phyloP scores from a whole-genome alignment of 2,329 filamentous ascomycete species.

The Neonectria faginata region DNA sequence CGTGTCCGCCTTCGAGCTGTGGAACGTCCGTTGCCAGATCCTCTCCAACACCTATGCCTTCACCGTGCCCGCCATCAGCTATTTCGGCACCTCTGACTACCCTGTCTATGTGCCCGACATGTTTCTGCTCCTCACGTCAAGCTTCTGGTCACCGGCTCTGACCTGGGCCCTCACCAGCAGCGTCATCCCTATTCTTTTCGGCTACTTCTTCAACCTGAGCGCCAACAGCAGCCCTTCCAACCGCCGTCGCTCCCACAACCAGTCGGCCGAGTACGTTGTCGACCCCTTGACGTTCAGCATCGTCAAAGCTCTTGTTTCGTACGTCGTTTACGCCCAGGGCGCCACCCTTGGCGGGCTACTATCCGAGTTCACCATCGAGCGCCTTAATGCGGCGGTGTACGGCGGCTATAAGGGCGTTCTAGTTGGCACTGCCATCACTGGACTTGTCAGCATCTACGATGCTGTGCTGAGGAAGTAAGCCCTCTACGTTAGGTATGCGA shows the following conservation, averaged over 20 bases:
- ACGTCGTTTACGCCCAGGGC: constrained; percentile 80
- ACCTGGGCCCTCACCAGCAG: constrained; percentile 82
- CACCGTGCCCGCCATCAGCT: constrained; percentile 72
- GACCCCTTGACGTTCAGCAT: constrained; percentile 94
- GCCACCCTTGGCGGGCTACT: constrained; percentile 73
- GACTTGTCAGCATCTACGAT: constrained; percentile 79
- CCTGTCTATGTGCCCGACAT: constrained; percentile 81
- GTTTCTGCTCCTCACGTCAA: constrained; percentile 78
- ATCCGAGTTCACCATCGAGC: constrained; percentile 67
- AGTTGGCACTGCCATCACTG: constrained; percentile 75
- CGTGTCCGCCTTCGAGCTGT: constrained; percentile 76
- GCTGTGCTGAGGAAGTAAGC: constrained; percentile 77
- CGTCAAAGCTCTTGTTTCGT: constrained; percentile 84
- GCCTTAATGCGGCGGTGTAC: constrained; percentile 75
- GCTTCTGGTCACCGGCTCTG: constrained; percentile 86
- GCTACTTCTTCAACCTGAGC: constrained; percentile 93
- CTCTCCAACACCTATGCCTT: constrained; percentile 79
- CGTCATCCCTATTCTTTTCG: constrained; percentile 75
- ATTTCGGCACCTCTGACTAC: constrained; percentile 67
- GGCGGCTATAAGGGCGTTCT: constrained; percentile 78
- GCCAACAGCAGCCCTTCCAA: constrained; percentile 57
- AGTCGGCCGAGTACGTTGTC: constrained; percentile 67
- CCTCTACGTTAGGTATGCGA: background rate
- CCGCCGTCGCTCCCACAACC: constrained; percentile 57
- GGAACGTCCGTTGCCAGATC: constrained; percentile 75